A percentile compares a stretch with the other conserved stretches of the same genome.
Conservation (phyloP, 176 grass and related monocot genomes). For the Musa itinerans region DNA sequence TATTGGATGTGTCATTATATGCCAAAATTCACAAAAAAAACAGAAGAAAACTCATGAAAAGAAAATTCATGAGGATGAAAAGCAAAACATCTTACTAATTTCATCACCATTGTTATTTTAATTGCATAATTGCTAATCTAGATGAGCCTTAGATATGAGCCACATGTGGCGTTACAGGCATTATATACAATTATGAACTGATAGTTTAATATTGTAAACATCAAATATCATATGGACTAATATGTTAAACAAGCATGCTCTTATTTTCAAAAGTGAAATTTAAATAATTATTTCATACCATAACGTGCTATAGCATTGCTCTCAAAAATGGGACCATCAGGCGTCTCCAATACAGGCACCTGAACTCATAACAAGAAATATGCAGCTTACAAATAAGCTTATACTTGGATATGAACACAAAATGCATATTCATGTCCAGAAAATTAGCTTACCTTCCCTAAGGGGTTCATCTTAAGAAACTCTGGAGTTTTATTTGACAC, state of each 20-base stretch:
- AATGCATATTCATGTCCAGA: not conserved
- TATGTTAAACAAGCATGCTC: not conserved
- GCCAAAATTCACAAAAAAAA: no score
- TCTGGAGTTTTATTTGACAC: constrained; percentile 66
- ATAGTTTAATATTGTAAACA: not conserved
- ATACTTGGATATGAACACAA: not conserved
- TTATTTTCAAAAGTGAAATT: not conserved
- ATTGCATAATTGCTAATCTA: not conserved
- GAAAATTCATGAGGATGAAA: no score
- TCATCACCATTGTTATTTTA: not conserved
- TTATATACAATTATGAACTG: not conserved
- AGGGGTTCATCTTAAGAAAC: constrained; percentile 75
- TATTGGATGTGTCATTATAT: no score
- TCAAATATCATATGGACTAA: not conserved
- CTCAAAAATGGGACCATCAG: constrained; percentile 66
- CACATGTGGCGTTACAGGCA: not conserved
- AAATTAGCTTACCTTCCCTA: constrained; percentile 55
- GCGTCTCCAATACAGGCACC: constrained; percentile 77
- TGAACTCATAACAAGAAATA: constrained; percentile 14
- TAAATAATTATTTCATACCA: constrained; percentile 26
- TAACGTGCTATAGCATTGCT: constrained; percentile 80
- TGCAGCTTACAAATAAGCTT: not conserved
- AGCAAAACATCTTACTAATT: not conserved
- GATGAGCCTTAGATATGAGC: not conserved
- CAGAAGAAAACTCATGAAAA: no score